Conservation (phyloP, 164 flowering plant species). For the Macadamia tetraphylla region DNA sequence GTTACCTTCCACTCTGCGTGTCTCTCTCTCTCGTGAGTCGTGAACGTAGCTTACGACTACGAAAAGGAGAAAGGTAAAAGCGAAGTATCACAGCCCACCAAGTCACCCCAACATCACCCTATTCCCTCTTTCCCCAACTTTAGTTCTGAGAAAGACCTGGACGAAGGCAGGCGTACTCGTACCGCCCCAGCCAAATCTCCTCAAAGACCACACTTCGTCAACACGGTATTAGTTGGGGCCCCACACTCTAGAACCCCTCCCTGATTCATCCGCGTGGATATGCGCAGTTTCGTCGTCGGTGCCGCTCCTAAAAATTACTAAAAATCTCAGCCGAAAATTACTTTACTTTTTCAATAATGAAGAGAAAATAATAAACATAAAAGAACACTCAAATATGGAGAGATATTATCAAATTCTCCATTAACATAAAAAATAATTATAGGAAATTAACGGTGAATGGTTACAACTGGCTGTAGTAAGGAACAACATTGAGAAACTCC, state of each 20-base stretch:
- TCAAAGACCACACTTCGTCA: constrained; percentile 21
- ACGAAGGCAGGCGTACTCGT: constrained; percentile 14
- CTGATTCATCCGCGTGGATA: constrained; percentile 13
- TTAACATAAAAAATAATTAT: background rate
- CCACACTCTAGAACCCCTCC: constrained; percentile 6
- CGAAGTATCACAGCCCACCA: background rate
- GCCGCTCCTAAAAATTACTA: constrained; percentile 11
- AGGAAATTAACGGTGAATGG: background rate
- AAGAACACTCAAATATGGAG: background rate
- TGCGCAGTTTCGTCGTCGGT: constrained; percentile 20
- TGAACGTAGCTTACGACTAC: background rate
- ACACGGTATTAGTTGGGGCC: constrained; percentile 34
- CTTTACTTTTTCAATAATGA: background rate
- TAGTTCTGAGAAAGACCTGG: background rate
- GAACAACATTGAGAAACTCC: constrained; percentile 13
- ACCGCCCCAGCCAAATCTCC: constrained; percentile 1
- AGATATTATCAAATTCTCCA: background rate
- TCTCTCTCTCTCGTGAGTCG: background rate
- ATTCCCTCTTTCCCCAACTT: too few species aligned
- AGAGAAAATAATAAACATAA: background rate
- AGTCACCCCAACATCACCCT: too few species aligned
- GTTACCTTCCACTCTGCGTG: background rate
- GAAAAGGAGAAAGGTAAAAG: background rate
- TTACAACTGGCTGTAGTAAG: background rate
- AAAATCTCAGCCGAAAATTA: background rate